Evolutionary conservation across 768 basidiomycete species (phyloP), one percentile per base, ranked within the genome.

Genomic region (Trametes cingulata): DNA sequence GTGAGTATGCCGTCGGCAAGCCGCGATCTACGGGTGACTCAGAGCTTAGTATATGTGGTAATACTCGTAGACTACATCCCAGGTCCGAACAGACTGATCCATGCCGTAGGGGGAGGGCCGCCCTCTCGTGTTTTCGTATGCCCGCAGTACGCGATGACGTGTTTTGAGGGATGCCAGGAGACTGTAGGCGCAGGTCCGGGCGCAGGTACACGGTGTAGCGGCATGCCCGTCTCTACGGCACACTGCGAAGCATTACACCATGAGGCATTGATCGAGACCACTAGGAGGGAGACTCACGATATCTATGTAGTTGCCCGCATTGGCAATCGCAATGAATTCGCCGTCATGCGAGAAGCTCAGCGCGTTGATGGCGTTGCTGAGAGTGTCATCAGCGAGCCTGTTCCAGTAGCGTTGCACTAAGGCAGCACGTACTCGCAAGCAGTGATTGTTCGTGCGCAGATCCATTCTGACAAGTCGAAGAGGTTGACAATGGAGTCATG

Each of bases 261-360:
- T 53, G 35, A 63, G 3, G 12, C 5, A 8, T 33, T 36, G 52
- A 56, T 45, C 36, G 29, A 48, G 5, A 51, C 43, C 19, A 40
- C 20, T 5, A 14, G 12, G 48, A 41, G 12, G 1, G 42, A 17
- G 37, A n/a, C 88, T 58, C 64, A 91, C 90, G 42, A 92, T 89
- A 61, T 92, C 90, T 52, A 92, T 87, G 63, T 91, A 91, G 29
- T 76, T 74, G 19, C 89, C 89, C 9, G 81, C 78, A 61, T 78
- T 89, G 9, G 90, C 87, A 50, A 91, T 86, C 17, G 91, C 91
- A 46, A 93, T 72, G 67, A 86, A 93, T 76, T 93, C 91, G 35
- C 91, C 91, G 65, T 93, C 91, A 63, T 87, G 80, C 13, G 90
- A 92, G 78, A 91, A 93, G 70, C 87, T 90, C 19, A 92, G 72